These are phyloP conservation scores for Coccinonectria pachysandricola DNA, from an alignment of 2,329 filamentous ascomycete genomes.

Conservation along the genomic window DNA sequence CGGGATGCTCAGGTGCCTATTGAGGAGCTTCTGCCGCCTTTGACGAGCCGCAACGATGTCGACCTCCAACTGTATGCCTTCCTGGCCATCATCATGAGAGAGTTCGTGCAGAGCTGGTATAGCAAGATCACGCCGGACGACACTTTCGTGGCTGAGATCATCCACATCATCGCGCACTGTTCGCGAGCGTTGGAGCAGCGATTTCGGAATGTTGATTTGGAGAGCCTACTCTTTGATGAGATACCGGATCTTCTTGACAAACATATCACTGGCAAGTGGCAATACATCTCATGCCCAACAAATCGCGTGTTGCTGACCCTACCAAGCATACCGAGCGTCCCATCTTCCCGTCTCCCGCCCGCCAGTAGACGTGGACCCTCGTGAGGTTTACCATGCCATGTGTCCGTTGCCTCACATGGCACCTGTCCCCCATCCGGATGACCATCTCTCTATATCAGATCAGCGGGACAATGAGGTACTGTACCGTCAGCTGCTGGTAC, in stretches of 20 bases:
- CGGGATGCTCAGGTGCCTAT: conserved; percentile 44
- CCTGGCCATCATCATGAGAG: conserved; percentile 77
- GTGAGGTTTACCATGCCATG: conserved; percentile 71
- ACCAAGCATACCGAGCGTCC: conserved; percentile 61
- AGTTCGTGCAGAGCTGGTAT: conserved; percentile 93
- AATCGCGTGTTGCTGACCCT: conserved; percentile 12
- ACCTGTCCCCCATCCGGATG: conserved; percentile 55
- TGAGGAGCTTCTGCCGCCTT: conserved; percentile 73
- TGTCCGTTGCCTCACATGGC: conserved; percentile 72
- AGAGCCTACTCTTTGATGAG: conserved; percentile 77
- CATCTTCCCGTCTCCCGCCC: conserved; percentile 46
- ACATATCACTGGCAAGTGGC: conserved; percentile 63
- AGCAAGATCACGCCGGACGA: conserved; percentile 83
- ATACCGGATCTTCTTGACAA: conserved; percentile 70
- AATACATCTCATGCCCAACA: not conserved
- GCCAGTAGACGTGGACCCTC: conserved; percentile 51
- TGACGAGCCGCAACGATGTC: conserved; percentile 90
- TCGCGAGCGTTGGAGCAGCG: conserved; percentile 81
- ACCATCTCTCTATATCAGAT: conserved; percentile 39
- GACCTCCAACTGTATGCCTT: conserved; percentile 90
- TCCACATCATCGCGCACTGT: conserved; percentile 87
- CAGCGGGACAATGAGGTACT: conserved; percentile 69
- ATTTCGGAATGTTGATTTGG: conserved; percentile 70
- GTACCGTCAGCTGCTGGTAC: conserved; percentile 82
- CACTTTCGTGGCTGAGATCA: conserved; percentile 74